Evolutionary conservation across 2,329 filamentous ascomycete genomes (phyloP), one percentile per base, ranked within the genome.

Genomic region (Fusarium sp.): DNA sequence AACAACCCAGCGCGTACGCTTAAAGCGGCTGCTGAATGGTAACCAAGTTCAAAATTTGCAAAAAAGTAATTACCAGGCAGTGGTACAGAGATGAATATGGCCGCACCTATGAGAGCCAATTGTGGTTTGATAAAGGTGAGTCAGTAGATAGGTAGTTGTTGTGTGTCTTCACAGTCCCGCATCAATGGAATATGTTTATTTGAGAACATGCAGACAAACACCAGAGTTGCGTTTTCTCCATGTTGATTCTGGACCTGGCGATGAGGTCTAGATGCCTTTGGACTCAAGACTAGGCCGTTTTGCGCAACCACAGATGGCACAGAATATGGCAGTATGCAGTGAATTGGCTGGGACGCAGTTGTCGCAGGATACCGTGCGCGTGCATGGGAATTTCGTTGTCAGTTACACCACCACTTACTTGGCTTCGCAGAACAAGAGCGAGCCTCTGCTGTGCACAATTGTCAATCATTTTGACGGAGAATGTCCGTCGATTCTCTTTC

Each of bases 191-290:
- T 22, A 37, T 37, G 47, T 15, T 45, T 39, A 62, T 37, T 60
- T 62, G 35, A 20, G 35, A 43, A 37, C 35, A 19, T 32, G 33
- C 25, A 61, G 23, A 46, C 22, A n/a, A n/a, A 46, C 27, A n/a
- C 43, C 20, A 7, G 41, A n/a, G 32, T 39, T 15, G 19, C 17
- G 10, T 40, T 40, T 40, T 45, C 8, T 45, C 40, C 44, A 58
- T 47, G n/a, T 51, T 43, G 19, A 25, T 45, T 37, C 35, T 49
- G 40, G 40, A 23, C 50, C 32, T 56, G 25, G 43, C 46, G 32
- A 44, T 33, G 19, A 39, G 54, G 54, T 57, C 68, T 64, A 60
- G 68, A 70, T 51, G 60, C 30, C 39, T 25, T 20, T 68, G 27
- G 67, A 40, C 62, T 53, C 56, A 39, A 56, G 47, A 51, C 53